Evolutionary conservation across 345 rosid species (phyloP).

Genomic region (Camelina sativa): DNA sequence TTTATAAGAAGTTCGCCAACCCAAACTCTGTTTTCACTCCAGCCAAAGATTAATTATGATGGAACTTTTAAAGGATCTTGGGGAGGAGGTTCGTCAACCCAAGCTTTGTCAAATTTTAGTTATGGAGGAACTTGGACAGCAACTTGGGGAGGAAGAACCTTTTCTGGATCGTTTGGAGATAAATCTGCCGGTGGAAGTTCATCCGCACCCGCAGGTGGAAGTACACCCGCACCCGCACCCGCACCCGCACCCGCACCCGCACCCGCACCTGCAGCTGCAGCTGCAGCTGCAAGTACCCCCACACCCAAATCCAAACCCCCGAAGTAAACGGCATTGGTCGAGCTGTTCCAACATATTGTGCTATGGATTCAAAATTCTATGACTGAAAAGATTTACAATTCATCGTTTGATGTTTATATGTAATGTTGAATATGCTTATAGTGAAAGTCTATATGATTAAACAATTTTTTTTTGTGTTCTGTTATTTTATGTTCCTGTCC

Average conservation of each 20-base stretch:
- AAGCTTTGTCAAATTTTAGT: not conserved
- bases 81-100: not conserved
- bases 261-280: too few species aligned
- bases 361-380: not conserved
- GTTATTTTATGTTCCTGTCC: too few species aligned
- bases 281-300: too few species aligned
- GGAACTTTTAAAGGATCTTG: not conserved
- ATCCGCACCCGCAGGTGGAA: not conserved
- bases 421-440: too few species aligned
- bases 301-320: not conserved
- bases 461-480: too few species aligned
- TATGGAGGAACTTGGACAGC: constrained; percentile 13
- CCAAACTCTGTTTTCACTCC: not conserved
- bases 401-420: too few species aligned
- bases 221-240: not conserved
- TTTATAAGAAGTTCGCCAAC: too few species aligned
- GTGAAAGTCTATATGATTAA: too few species aligned
- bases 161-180: constrained; percentile 27
- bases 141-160: constrained; percentile 21
- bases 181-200: not conserved
- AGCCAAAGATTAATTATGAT: not conserved
- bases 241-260: not conserved
- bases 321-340: not conserved
- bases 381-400: too few species aligned
- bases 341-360: not conserved